Percentiles rank a stretch among this genome's conserved stretches.
These are phyloP conservation scores for Chalciporus sp. DNA, from an alignment of 1,284 basidiomycete species.

Conservation along the genomic window DNA sequence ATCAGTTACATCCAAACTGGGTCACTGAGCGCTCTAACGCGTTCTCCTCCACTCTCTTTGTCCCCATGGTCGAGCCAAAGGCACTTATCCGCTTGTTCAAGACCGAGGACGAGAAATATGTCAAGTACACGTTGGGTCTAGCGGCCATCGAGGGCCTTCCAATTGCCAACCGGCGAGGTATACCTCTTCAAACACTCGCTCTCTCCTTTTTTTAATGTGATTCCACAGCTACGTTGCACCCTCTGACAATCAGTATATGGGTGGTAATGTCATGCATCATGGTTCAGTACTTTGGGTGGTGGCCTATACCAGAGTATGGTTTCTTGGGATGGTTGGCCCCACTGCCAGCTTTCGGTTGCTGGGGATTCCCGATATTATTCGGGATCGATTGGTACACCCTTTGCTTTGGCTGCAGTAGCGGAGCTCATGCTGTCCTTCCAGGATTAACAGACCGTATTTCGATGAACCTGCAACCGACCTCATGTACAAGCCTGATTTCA, in stretches of 20 bases:
- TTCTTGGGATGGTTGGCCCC: constrained; percentile 56
- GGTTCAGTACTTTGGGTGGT: constrained; percentile 64
- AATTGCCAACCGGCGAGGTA: constrained; percentile 67
- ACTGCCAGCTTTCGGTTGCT: constrained; percentile 64
- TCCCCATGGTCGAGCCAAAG: constrained; percentile 27
- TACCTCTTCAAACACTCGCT: constrained; percentile 14
- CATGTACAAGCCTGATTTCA: constrained; percentile 61
- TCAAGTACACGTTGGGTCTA: constrained; percentile 69
- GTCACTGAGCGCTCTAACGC: too few relatives aligned
- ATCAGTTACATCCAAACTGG: background rate
- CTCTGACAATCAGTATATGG: constrained; percentile 62
- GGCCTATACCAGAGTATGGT: constrained; percentile 52
- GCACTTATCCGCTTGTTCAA: constrained; percentile 60
- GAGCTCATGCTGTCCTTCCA: constrained; percentile 31
- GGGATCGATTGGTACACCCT: constrained; percentile 64
- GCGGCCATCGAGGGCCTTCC: constrained; percentile 72
- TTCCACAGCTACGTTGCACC: constrained; percentile 60
- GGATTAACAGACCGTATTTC: constrained; percentile 72
- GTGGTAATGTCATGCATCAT: constrained; percentile 57
- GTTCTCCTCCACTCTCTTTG: background rate
- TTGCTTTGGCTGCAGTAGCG: background rate
- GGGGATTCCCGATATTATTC: constrained; percentile 67
- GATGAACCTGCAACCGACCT: constrained; percentile 56
- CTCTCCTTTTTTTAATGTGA: background rate
- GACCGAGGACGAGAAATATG: constrained; percentile 54